Evolutionary conservation across 2,329 filamentous ascomycete species (phyloP), one percentile per base, ranked within the genome.

Genomic region (Penicillium sp.): DNA sequence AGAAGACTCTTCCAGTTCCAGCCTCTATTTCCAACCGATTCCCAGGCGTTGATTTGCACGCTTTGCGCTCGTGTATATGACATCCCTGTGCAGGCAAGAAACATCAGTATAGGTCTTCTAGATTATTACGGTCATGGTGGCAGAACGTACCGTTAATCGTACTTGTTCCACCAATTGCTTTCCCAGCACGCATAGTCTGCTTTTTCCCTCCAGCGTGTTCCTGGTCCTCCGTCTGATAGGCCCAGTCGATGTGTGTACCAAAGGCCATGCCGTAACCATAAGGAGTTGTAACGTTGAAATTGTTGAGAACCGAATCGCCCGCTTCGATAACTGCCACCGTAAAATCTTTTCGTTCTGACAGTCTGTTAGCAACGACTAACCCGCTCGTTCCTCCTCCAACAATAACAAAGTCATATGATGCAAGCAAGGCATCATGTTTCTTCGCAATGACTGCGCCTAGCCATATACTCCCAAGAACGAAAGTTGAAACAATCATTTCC

Each of bases 151-250:
- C 76, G 57, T 79, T 79, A 50, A 80, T 78, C 4, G 72, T 67
- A 42, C 73, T 78, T 0, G 75, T 75, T 1, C 77, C 78, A 26
- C 74, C 76, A 4, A 79, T 59, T 1, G 74, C 76, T 54, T 76
- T 79, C 2, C 76, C 77, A 27, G 75, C 75, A 26, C 68, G 68
- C 53, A 77, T 70, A 4, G 62, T 66, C 43, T 76, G 63, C 4
- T 56, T 66, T 3, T 37, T 51, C n/a, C 69, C 68, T 7, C 64
- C 69, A 1, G 67, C 72, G 60, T 77, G 76, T n/a, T 63, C 72
- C 51, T 79, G 77, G 7, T 73, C 67, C 15, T 68, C 71, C 7
- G 72, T 76, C 45, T 66, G 59, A 45, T 77, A 79, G 1, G 66
- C 62, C 75, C 75, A 80, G 60, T 79, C 77, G 23, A 79, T 72